Evolutionary conservation across 805 yeast genomes (phyloP).

Genomic region (Peterozyma toletana): DNA sequence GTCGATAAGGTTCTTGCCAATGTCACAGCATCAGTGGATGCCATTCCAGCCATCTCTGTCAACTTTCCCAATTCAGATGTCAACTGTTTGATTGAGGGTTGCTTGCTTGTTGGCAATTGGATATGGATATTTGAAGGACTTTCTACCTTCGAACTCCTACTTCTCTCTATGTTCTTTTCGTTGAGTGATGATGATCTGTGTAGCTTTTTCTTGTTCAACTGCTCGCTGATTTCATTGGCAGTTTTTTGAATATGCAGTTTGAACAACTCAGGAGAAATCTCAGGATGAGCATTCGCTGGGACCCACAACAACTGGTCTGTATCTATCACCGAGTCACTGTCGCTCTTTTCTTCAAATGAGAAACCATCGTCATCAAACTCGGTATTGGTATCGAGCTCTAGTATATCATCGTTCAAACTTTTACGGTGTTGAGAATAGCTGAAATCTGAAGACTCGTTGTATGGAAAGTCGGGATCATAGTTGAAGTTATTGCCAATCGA

Average conservation of each 20-base stretch:
- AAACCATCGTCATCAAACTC: slow-evolving; percentile 3
- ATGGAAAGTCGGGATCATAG: slow-evolving; percentile 69
- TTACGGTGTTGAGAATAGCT: slow-evolving; percentile 10
- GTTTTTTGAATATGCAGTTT: slow-evolving; percentile 55
- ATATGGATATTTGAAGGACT: background rate
- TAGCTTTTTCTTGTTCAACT: slow-evolving; percentile 18
- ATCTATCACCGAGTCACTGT: slow-evolving; percentile 17
- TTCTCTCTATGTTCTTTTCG: slow-evolving; percentile 18
- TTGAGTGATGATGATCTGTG: slow-evolving; percentile 13
- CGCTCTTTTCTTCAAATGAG: background rate
- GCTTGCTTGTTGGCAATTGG: slow-evolving; percentile 10
- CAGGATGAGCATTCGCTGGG: slow-evolving; percentile 92
- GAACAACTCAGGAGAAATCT: slow-evolving; percentile 86
- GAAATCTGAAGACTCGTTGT: slow-evolving; percentile 12
- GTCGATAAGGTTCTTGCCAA: slow-evolving; percentile 75
- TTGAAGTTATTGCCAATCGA: slow-evolving; percentile 58
- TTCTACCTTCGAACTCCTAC: slow-evolving; percentile 5
- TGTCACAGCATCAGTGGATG: slow-evolving; percentile 74
- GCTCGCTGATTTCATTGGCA: slow-evolving; percentile 43
- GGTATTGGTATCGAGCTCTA: background rate
- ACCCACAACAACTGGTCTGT: slow-evolving; percentile 75
- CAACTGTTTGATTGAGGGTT: slow-evolving; percentile 64
- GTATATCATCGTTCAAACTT: background rate
- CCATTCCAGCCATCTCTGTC: slow-evolving; percentile 71
- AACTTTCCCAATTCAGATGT: slow-evolving; percentile 71